Conservation (phyloP, 2,329 filamentous ascomycete species). For the Ascochyta fabae region DNA sequence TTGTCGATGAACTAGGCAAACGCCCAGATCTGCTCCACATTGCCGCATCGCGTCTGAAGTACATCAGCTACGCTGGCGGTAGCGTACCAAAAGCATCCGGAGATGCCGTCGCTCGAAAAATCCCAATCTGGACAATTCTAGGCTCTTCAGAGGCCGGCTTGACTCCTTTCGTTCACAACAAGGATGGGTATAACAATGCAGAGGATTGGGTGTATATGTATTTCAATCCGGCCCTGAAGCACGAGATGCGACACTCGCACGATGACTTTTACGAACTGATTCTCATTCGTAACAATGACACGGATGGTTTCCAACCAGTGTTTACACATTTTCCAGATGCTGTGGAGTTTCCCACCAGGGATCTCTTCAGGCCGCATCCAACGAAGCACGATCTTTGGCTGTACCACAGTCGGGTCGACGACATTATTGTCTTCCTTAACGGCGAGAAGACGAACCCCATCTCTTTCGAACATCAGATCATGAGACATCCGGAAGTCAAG, state of each 20-base stretch:
- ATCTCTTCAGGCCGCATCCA: too few relatives aligned
- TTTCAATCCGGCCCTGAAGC: background rate
- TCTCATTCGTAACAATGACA: background rate
- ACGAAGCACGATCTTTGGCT: conserved; percentile 16
- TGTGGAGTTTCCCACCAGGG: too few relatives aligned
- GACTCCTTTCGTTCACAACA: too few relatives aligned
- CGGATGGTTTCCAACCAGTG: background rate
- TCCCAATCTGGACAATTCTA: too few relatives aligned
- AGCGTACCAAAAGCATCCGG: background rate
- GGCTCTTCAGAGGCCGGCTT: too few relatives aligned
- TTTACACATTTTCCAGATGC: too few relatives aligned
- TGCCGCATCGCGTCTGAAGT: background rate
- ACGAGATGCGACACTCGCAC: conserved; percentile 3
- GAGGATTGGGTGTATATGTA: background rate
- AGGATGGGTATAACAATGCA: too few relatives aligned
- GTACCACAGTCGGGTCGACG: conserved; percentile 40
- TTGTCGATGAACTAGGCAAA: background rate
- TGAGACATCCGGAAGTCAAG: background rate
- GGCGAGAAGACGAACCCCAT: conserved; percentile 39
- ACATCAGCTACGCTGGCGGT: background rate
- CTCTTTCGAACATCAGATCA: background rate
- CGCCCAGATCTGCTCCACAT: background rate
- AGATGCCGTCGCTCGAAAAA: background rate
- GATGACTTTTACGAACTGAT: conserved; percentile 12
- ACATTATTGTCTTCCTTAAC: conserved; percentile 39